Evolutionary conservation across 169 alveolate genomes (phyloP), one percentile per base, ranked within the genome.

Genomic region (Plasmodium relictum): DNA sequence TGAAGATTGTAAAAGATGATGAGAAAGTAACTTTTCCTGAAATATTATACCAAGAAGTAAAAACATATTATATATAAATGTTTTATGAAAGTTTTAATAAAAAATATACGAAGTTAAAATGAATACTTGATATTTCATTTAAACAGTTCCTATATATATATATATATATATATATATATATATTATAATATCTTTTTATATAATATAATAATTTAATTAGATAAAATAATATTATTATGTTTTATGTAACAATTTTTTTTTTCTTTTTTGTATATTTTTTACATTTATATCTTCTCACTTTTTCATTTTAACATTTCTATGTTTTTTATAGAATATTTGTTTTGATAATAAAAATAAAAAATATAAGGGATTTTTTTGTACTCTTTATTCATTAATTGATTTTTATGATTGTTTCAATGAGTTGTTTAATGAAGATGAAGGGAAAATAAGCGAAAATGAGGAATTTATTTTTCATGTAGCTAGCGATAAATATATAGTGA

Each of bases 401-500:
- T 63, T 66, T 12, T 78, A 56, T 31, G 44, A 78, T 52, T 78
- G 89, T 48, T 78, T 44, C 58, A 78, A 39, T 37, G 78, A 78
- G 16, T 16, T 78, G 39, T 78, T 78, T 22, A 63, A 66, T 56
- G 78, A 78, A 63, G 78, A 78, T 78, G 89, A 78, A 42, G 78
- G 48, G 5, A 78, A 78, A 78, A 76, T 78, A 41, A 78, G 89
- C 56, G 89, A 78, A 54, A 78, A 66, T 52, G 89, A 78, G 31
- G 89, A 78, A 78, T 78, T 78, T 20, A 78, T 78, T 48, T 78
- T 78, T 44, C 58, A 78, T 52, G 26, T 78, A 59, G 89, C 78
- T 37, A 78, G 89, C 52, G 73, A 78, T 37, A 78, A 78, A 50
- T 78, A 37, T 66, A 65, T 10, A n/a, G 39, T 78, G 44, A 78